Base-by-base conservation (phyloP, 108 stramenopile genomes). In the Asterionellopsis glacialis region DNA sequence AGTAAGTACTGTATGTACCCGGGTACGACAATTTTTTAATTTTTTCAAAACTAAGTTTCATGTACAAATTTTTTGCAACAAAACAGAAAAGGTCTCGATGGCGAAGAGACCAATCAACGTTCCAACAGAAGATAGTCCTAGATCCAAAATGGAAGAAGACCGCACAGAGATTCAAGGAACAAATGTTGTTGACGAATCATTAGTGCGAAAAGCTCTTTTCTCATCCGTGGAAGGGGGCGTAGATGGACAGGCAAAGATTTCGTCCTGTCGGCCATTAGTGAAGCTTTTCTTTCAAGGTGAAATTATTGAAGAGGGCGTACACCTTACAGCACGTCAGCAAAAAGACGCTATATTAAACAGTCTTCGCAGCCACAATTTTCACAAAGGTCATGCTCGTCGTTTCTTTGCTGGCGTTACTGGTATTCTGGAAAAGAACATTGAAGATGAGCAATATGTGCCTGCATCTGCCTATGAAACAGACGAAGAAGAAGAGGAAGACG, bases 391-490 rank as follows among this genome's bases (percentile, higher is more conserved):
- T 11, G 59, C 71, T 28, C 71, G 60, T 15, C 70, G 77, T 0
- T 72, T 83, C 53, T 83, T 83, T 59, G 53, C 59, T 43, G 71
- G 55, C 5, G 39, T 77, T 16, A 28, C 63, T 1, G 27, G 39
- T 12, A 65, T 73, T n/a, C 45, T 75, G 22, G 57, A 69, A 38
- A 13, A 28, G 18, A 55, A 76, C 19, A 49, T 76, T 18, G 55
- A 43, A 13, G 61, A 67, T 0, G 71, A 81, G 66, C 42, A 25
- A 1, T 74, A 63, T 56, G 64, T 82, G 51, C 76, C 74, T 14
- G 63, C 51, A 21, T 65, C 67, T 18, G 66, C 54, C 7, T 59
- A 48, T n/a, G 52, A 56, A 11, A 58, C 62, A 0, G 65, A 66
- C 13, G 50, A 64, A 21, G 41, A 51, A 33, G 68, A 65, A 15